Percentiles rank a stretch among this genome's conserved stretches.
phyloP scores from a whole-genome alignment of 2,329 filamentous ascomycete genomes.

The Chaetomium sp. region DNA sequence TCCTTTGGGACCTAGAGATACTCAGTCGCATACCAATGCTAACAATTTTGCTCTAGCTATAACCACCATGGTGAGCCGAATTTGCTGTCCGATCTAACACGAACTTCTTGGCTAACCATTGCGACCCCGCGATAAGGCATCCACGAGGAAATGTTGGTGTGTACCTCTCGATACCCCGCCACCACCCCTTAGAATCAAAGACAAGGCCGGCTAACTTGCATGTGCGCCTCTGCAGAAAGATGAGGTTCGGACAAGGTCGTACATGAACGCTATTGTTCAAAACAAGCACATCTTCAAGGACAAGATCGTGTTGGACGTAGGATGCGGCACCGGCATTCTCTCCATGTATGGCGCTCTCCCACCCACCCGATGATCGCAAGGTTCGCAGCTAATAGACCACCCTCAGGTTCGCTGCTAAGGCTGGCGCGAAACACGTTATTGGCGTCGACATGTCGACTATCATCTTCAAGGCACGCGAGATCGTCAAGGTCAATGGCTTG shows the following conservation, averaged over 20 bases:
- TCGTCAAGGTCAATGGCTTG: conserved; percentile 89
- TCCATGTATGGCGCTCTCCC: conserved; percentile 71
- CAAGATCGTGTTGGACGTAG: conserved; percentile 92
- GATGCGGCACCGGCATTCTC: conserved; percentile 95
- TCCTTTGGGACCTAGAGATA: neutral
- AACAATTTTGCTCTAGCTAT: conserved; percentile 64
- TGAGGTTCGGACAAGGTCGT: conserved; percentile 93
- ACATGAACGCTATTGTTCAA: conserved; percentile 96
- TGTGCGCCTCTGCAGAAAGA: conserved; percentile 70
- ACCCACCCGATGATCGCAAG: neutral
- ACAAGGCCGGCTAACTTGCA: conserved; percentile 30
- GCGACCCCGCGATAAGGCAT: conserved; percentile 65
- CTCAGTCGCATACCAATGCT: conserved; percentile 37
- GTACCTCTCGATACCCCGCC: conserved; percentile 44
- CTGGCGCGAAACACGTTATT: conserved; percentile 97
- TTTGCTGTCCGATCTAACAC: conserved; percentile 32
- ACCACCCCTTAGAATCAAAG: conserved; percentile 11
- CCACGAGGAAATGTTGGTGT: conserved; percentile 96
- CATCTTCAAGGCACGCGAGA: conserved; percentile 96
- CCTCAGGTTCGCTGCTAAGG: conserved; percentile 88
- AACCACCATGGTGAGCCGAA: conserved; percentile 84
- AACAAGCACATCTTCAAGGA: conserved; percentile 93
- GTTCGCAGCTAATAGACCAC: conserved; percentile 11
- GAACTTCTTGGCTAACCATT: conserved; percentile 29
- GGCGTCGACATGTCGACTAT: conserved; percentile 99